Evolutionary conservation across 768 basidiomycete species (phyloP).

Genomic region (Collybia sordida): DNA sequence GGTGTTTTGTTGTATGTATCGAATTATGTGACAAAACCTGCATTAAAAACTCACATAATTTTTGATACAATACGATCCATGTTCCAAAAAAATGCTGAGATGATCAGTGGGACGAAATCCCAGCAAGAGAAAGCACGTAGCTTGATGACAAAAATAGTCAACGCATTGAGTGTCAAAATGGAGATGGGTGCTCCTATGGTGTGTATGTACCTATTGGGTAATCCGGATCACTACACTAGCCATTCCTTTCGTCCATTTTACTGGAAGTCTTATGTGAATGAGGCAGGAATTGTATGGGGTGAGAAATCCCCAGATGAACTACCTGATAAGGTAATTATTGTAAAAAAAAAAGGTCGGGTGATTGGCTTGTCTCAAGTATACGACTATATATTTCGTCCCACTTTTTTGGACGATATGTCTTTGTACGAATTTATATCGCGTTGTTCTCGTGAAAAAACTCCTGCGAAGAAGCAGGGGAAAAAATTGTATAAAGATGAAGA

Average conservation of each 20-base stretch:
- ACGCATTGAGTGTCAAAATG: conserved; percentile 22
- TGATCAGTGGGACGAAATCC: conserved; percentile 16
- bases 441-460: conserved; percentile 1
- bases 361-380: conserved; percentile 18
- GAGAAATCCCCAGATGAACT: background rate
- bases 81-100: conserved; percentile 19
- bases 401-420: conserved; percentile 6
- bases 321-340: conserved; percentile 18
- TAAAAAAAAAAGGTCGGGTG: conserved; percentile 14
- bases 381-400: conserved; percentile 17
- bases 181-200: conserved; percentile 34
- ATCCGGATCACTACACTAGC: conserved; percentile 33
- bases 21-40: conserved; percentile 42
- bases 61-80: conserved; percentile 29
- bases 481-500: too few species aligned
- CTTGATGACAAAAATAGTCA: conserved; percentile 27
- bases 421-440: conserved; percentile 20
- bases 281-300: conserved; percentile 4
- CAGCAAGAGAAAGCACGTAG: conserved; percentile 11
- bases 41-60: conserved; percentile 35
- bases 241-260: conserved; percentile 25
- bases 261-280: conserved; percentile 18
- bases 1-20: conserved; percentile 36
- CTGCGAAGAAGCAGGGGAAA: too few species aligned
- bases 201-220: conserved; percentile 25